A percentile compares a stretch with the other conserved stretches of the same genome.
Evolutionary conservation across 2,329 filamentous ascomycete species (phyloP).

Genomic region (Aspergillus quadrilineatus): DNA sequence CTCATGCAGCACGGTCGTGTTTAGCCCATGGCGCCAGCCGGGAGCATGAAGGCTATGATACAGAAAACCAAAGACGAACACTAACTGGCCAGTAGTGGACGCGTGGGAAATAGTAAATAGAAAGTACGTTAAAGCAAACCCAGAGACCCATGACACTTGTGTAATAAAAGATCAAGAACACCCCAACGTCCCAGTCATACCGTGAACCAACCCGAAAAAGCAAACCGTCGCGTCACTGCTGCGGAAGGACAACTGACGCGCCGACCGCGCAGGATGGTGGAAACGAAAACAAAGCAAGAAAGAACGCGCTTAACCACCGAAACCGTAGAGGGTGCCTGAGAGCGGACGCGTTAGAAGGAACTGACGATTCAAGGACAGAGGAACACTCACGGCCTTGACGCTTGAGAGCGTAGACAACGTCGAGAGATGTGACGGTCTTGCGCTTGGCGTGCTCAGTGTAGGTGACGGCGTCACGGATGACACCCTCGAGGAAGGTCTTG

Average conservation of each 20-base stretch:
- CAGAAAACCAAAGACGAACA: constrained; percentile 41
- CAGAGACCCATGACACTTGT: constrained; percentile 44
- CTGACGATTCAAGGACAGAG: constrained; percentile 1
- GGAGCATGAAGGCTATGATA: constrained; percentile 43
- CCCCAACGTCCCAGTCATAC: constrained; percentile 48
- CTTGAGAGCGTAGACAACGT: constrained; percentile 65
- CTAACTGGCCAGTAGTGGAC: constrained; percentile 42
- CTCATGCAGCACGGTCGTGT: constrained; percentile 28
- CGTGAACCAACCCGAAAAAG: constrained; percentile 44
- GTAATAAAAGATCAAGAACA: constrained; percentile 42
- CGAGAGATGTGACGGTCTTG: constrained; percentile 56
- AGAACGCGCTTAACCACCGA: constrained; percentile 69
- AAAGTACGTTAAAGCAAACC: constrained; percentile 40
- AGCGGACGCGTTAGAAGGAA: constrained; percentile 20
- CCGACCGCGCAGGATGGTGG: constrained; percentile 35
- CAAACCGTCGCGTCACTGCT: constrained; percentile 35
- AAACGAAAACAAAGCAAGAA: constrained; percentile 27
- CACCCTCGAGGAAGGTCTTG: constrained; percentile 80
- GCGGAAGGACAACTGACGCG: constrained; percentile 31
- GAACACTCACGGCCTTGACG: constrained; percentile 55
- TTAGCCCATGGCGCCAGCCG: constrained; percentile 36
- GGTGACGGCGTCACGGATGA: constrained; percentile 76
- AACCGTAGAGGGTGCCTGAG: constrained; percentile 74
- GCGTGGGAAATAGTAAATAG: constrained; percentile 36
- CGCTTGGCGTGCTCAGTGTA: constrained; percentile 83